Conservation (phyloP, 2,329 filamentous ascomycete species). For the Alternaria longipes region DNA sequence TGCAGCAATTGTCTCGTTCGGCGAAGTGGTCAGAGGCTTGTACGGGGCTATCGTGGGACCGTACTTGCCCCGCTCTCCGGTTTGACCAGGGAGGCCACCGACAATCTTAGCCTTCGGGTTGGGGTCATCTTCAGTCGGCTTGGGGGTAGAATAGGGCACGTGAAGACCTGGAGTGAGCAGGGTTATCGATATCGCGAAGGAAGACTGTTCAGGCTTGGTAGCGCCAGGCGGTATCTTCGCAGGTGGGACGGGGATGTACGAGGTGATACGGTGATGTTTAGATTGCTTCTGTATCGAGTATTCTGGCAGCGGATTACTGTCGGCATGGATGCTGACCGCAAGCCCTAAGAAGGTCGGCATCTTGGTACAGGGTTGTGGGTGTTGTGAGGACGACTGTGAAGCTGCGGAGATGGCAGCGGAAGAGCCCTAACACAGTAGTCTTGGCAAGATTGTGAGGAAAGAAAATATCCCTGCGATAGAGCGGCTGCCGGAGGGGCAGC, state of each 20-base stretch:
- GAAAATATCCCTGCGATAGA: slow-evolving; percentile 20
- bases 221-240: slow-evolving; percentile 75
- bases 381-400: slow-evolving; percentile 15
- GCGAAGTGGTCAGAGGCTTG: slow-evolving; percentile 87
- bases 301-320: slow-evolving; percentile 83
- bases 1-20: slow-evolving; percentile 96
- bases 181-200: slow-evolving; percentile 98
- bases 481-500: slow-evolving; percentile 15
- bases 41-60: slow-evolving; percentile 77
- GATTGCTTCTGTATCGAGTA: slow-evolving; percentile 95
- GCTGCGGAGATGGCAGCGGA: slow-evolving; percentile 21
- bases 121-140: slow-evolving; percentile 77
- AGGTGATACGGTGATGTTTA: slow-evolving; percentile 89
- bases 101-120: slow-evolving; percentile 84
- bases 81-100: slow-evolving; percentile 70
- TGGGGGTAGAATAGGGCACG: slow-evolving; percentile 92
- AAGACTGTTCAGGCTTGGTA: slow-evolving; percentile 86
- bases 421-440: slow-evolving; percentile 22
- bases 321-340: slow-evolving; percentile 93
- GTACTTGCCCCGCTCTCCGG: slow-evolving; percentile 62
- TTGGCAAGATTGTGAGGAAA: slow-evolving; percentile 27
- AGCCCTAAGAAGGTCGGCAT: slow-evolving; percentile 98
- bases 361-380: slow-evolving; percentile 6
- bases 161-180: slow-evolving; percentile 87
- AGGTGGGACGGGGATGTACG: slow-evolving; percentile 94